Evolutionary conservation across 2,329 filamentous ascomycete species (phyloP).

Genomic region (Ophiobolus disseminans): DNA sequence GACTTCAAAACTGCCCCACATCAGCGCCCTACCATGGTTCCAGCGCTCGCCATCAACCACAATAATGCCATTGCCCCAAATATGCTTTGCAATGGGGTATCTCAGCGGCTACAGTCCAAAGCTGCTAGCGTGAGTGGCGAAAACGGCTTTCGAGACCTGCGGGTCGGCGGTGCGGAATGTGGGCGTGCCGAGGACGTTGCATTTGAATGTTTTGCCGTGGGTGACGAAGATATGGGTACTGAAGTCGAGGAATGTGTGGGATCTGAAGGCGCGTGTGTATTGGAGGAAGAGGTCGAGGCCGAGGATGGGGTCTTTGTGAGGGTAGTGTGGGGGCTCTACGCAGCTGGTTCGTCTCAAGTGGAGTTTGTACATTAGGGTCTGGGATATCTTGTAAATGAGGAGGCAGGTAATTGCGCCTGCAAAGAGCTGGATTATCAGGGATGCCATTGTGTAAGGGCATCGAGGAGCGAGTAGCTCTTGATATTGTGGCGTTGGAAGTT

Average conservation of each 20-base stretch:
- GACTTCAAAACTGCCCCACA: constrained; percentile 11
- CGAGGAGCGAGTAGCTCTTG: too few species aligned
- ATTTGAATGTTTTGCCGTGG: constrained; percentile 15
- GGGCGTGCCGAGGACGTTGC: constrained; percentile 8
- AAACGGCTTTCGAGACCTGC: constrained; percentile 14
- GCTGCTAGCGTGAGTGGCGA: constrained; percentile 12
- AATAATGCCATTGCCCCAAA: constrained; percentile 18
- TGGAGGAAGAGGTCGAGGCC: constrained; percentile 6
- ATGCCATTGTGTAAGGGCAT: too few species aligned
- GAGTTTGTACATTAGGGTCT: background rate
- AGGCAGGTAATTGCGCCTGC: too few species aligned
- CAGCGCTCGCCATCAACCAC: constrained; percentile 14
- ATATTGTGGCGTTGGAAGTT: too few species aligned
- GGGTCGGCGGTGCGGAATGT: constrained; percentile 14
- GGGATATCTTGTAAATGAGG: background rate
- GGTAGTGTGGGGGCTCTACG: constrained; percentile 19
- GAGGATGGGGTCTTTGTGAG: constrained; percentile 27
- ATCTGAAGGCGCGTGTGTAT: constrained; percentile 8
- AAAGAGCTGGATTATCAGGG: too few species aligned
- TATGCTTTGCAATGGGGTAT: constrained; percentile 1
- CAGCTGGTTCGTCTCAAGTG: constrained; percentile 6
- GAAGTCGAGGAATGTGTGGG: constrained; percentile 4
- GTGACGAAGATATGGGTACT: constrained; percentile 6
- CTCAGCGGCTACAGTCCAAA: constrained; percentile 15
- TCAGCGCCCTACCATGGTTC: constrained; percentile 9